phyloP scores from a whole-genome alignment of 352 stramenopile species.

The Phytophthora europaea region DNA sequence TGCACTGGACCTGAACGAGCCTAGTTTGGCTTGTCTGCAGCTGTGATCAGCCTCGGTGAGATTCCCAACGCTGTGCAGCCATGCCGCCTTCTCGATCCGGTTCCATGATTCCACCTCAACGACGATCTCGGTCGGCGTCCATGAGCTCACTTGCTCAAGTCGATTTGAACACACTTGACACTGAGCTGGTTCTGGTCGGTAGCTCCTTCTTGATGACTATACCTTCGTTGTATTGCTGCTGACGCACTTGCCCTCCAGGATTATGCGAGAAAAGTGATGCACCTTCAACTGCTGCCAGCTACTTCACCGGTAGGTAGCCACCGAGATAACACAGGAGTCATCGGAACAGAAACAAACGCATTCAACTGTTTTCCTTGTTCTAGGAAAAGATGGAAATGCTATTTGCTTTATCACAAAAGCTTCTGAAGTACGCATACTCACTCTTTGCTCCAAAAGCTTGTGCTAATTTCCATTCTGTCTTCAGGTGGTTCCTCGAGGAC shows the following conservation, averaged over 20 bases:
- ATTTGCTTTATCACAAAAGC: conserved; percentile 48
- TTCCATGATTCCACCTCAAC: conserved; percentile 30
- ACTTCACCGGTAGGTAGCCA: conserved; percentile 23
- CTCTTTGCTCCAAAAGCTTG: neutral
- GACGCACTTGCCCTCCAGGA: conserved; percentile 22
- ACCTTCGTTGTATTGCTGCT: neutral
- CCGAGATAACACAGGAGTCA: neutral
- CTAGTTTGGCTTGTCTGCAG: neutral
- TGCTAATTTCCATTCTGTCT: neutral
- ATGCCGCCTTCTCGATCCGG: conserved; percentile 17
- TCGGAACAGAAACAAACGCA: neutral
- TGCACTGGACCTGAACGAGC: neutral
- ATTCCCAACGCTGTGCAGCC: neutral
- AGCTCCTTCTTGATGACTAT: neutral
- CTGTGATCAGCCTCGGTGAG: neutral
- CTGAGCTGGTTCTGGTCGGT: conserved; percentile 39
- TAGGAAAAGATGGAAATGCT: conserved; percentile 54
- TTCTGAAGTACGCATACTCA: conserved; percentile 35
- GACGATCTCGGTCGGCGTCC: conserved; percentile 37
- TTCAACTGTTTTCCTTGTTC: neutral
- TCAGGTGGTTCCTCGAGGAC: conserved; percentile 47
- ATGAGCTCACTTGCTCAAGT: conserved; percentile 47
- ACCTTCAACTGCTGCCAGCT: conserved; percentile 40
- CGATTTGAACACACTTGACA: conserved; percentile 39
- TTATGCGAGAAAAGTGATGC: conserved; percentile 46